These are phyloP conservation scores for Mortierella sp. DNA, from an alignment of 371 early-diverging fungal species.

Conservation along the genomic window DNA sequence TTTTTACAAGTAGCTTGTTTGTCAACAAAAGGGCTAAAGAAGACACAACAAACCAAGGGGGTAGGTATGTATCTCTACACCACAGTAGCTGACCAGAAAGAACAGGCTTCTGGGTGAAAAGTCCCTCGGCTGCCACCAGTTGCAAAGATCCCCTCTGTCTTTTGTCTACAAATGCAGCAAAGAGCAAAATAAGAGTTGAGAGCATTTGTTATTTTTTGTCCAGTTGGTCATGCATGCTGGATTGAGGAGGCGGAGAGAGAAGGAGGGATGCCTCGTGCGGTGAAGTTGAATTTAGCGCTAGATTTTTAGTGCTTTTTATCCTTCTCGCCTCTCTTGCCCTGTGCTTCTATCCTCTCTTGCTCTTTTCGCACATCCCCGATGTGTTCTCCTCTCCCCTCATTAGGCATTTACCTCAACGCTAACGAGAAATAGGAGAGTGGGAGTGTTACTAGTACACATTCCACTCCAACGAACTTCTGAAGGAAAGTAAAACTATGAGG, in stretches of 20 bases:
- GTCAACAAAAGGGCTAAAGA: slow-evolving; percentile 3
- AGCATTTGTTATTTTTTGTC: slow-evolving; percentile 1
- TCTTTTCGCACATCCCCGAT: neutral
- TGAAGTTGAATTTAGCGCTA: neutral
- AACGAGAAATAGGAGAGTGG: too few species aligned
- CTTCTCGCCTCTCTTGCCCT: neutral
- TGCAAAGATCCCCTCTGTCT: neutral
- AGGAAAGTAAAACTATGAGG: neutral
- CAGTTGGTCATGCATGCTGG: neutral
- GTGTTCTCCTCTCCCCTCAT: neutral
- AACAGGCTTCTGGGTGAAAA: neutral
- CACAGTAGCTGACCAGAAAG: neutral
- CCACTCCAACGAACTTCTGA: neutral
- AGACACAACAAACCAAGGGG: neutral
- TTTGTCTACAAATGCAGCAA: neutral
- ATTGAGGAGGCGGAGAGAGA: neutral
- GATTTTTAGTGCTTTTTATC: neutral
- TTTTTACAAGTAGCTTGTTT: neutral
- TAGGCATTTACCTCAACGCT: neutral
- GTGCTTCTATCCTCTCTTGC: neutral
- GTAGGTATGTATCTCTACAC: neutral
- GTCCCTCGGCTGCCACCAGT: slow-evolving; percentile 8
- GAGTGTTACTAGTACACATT: neutral
- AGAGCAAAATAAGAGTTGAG: neutral
- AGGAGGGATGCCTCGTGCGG: neutral